A percentile compares a stretch with the other conserved stretches of the same genome.
Evolutionary conservation across 2,329 filamentous ascomycete genomes (phyloP).

Genomic region (Epichloe baconii): DNA sequence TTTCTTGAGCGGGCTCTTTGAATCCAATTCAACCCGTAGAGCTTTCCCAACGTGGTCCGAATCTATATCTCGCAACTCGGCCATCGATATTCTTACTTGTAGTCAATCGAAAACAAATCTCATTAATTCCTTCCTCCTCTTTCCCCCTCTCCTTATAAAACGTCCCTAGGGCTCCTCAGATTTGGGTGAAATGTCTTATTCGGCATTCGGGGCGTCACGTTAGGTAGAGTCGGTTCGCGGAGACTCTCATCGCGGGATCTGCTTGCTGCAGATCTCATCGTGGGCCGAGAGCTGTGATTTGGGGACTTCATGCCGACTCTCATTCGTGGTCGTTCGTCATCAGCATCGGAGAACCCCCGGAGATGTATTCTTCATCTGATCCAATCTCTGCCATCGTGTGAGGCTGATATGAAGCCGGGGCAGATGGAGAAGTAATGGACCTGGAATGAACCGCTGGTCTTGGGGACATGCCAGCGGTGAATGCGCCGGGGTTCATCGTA

Average conservation of each 20-base stretch:
- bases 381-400: slow-evolving; percentile 46
- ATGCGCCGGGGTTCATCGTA: slow-evolving; percentile 49
- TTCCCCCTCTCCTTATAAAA: slow-evolving; percentile 11
- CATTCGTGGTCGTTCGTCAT: slow-evolving; percentile 40
- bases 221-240: slow-evolving; percentile 22
- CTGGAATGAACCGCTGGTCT: slow-evolving; percentile 65
- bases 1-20: neutral
- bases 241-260: slow-evolving; percentile 21
- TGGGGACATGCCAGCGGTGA: slow-evolving; percentile 31
- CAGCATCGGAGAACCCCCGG: slow-evolving; percentile 69
- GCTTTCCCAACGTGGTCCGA: neutral
- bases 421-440: slow-evolving; percentile 71
- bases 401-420: slow-evolving; percentile 40
- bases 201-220: slow-evolving; percentile 29
- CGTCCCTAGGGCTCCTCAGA: slow-evolving; percentile 22
- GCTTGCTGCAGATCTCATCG: slow-evolving; percentile 17
- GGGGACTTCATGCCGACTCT: slow-evolving; percentile 50
- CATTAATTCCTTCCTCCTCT: neutral
- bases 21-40: neutral
- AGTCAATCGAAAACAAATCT: neutral
- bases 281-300: slow-evolving; percentile 41
- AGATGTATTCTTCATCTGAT: slow-evolving; percentile 63
- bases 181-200: slow-evolving; percentile 20
- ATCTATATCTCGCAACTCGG: neutral
- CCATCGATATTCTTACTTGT: neutral